These are phyloP conservation scores for Cyberlindnera mrakii DNA, from an alignment of 805 yeast species.

Conservation along the genomic window DNA sequence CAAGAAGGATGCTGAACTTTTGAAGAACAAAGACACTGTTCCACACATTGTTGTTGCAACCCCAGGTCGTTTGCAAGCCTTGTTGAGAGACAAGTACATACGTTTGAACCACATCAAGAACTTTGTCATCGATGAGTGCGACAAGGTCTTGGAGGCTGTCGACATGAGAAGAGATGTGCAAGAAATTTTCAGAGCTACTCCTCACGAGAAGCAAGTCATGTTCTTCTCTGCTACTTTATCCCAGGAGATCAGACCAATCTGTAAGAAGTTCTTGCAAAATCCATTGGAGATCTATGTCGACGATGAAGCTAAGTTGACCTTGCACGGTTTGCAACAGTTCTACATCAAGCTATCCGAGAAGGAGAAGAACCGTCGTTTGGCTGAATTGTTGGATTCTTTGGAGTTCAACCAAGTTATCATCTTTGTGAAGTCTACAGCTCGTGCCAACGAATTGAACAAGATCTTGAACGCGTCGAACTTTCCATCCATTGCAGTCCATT, in stretches of 20 bases:
- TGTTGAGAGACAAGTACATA: constrained; percentile 85
- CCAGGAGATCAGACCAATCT: constrained; percentile 90
- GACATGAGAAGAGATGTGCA: constrained; percentile 99
- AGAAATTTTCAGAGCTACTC: constrained; percentile 95
- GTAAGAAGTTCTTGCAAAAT: constrained; percentile 96
- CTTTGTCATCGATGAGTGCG: constrained; percentile 97
- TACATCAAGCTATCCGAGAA: constrained; percentile 83
- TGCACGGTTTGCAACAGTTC: constrained; percentile 97
- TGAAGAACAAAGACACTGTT: constrained; percentile 87
- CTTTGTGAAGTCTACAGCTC: constrained; percentile 83
- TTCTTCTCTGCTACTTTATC: constrained; percentile 97
- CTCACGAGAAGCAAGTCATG: constrained; percentile 98
- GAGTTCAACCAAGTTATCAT: constrained; percentile 98
- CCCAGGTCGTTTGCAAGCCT: constrained; percentile 94
- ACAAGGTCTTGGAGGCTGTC: constrained; percentile 84
- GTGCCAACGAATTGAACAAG: constrained; percentile 89
- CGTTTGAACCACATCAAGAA: constrained; percentile 86
- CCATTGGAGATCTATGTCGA: constrained; percentile 97
- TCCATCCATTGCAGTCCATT: constrained; percentile 96
- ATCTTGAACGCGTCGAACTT: constrained; percentile 86
- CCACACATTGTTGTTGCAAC: constrained; percentile 98
- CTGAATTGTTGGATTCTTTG: constrained; percentile 86
- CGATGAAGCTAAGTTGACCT: constrained; percentile 93
- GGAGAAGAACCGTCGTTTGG: constrained; percentile 88
- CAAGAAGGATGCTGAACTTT: constrained; percentile 75